A percentile compares a stretch with the other conserved stretches of the same genome.
phyloP scores from a whole-genome alignment of 2,329 filamentous ascomycete species.

The Dothideomycetidae sp. region DNA sequence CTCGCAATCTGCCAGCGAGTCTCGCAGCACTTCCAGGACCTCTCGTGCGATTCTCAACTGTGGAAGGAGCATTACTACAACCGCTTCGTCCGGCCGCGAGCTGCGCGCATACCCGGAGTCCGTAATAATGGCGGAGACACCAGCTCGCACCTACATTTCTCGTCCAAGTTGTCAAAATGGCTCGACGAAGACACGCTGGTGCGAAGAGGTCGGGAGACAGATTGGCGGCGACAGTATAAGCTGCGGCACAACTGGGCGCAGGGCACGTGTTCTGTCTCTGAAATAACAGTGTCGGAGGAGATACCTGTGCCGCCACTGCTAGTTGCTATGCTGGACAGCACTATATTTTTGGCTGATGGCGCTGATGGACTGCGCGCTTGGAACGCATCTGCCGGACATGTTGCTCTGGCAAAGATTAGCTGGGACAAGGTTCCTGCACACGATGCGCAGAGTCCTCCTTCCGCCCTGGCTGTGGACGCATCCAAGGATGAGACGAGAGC shows the following conservation, averaged over 20 bases:
- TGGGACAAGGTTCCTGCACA: slow-evolving; percentile 12
- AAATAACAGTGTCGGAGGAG: slow-evolving; percentile 49
- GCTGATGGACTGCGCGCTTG: slow-evolving; percentile 61
- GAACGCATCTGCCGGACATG: slow-evolving; percentile 43
- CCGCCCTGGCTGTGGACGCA: slow-evolving; percentile 49
- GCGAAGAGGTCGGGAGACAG: slow-evolving; percentile 36
- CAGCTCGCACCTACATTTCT: slow-evolving; percentile 30
- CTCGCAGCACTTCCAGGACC: slow-evolving; percentile 58
- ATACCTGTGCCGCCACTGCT: slow-evolving; percentile 47
- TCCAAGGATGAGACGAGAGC: slow-evolving; percentile 17
- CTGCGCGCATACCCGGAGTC: slow-evolving; percentile 58
- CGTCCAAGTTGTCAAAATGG: slow-evolving; percentile 46
- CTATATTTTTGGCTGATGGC: slow-evolving; percentile 63
- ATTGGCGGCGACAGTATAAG: slow-evolving; percentile 85
- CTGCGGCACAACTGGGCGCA: slow-evolving; percentile 81
- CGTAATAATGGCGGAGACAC: slow-evolving; percentile 28
- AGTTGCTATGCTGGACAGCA: slow-evolving; percentile 61
- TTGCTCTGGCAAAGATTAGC: slow-evolving; percentile 39
- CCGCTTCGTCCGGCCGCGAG: slow-evolving; percentile 71
- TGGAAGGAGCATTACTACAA: slow-evolving; percentile 86
- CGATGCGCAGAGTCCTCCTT: slow-evolving; percentile 31
- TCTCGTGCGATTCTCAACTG: slow-evolving; percentile 69
- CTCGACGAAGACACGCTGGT: slow-evolving; percentile 46
- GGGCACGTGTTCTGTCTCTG: slow-evolving; percentile 65
- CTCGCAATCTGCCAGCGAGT: slow-evolving; percentile 54